Base-by-base conservation (phyloP, 2,329 filamentous ascomycete genomes). In the Myriosclerotinia curreyana region DNA sequence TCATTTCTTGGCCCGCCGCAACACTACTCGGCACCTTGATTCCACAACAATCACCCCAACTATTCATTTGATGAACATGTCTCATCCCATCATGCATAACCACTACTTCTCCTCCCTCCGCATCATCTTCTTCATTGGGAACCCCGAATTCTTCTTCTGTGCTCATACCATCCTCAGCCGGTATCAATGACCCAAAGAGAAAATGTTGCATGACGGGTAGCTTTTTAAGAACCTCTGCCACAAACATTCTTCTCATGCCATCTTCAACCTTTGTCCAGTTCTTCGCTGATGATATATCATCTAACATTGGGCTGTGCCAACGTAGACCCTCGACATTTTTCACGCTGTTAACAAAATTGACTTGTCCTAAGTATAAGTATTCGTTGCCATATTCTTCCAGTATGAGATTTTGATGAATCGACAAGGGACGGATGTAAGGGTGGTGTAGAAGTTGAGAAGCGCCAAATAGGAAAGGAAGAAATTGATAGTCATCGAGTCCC, bases 141-240 rank as follows among this genome's bases (percentile, higher is more conserved):
- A 75, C 72, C n/a, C 79, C 82, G 0, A 77, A 77, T 54, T 85
- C 82, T 34, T 78, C 78, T 70, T 87, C 85, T 54, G 80, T 82
- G 67, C 86, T 90, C 95, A 99, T 98, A 1, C 86, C 91, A 28
- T 91, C 85, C 0, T 82, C 85, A 0, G 94, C 92, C 0, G 91
- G 88, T 1, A 99, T 82, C 59, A 99, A 77, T 11, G 87, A 89
- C 0, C 95, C 95, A 73, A 99, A 99, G 62, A 99, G 74, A 71
- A 99, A 99, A 76, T 99, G 96, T 78, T 99, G 95, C 92, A 98
- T 98, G 51, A 99, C 94, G 0, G 95, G 95, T 63, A 99, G 76
- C 77, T 99, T 99, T 40, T 90, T 87, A 60, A 99, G 77, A 0
- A 99, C 94, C 77, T 99, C 95, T 49, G 88, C 90, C 60, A 94